These are phyloP conservation scores for Gossypium turneri DNA, from an alignment of 345 rosid species.

Conservation along the genomic window DNA sequence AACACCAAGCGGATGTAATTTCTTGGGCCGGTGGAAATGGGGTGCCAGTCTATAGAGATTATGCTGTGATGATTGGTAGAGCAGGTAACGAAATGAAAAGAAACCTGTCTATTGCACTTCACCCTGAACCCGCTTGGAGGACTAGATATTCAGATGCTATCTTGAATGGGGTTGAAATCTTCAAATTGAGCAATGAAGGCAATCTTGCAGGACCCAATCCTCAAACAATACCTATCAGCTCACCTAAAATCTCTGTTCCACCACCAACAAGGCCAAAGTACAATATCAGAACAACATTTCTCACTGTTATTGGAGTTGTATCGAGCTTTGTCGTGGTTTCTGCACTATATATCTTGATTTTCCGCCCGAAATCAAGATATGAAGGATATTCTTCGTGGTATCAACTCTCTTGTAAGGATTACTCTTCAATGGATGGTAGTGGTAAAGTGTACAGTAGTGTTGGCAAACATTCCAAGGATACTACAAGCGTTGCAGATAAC, in stretches of 20 bases:
- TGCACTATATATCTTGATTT: constrained; percentile 2
- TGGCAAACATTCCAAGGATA: constrained; percentile 1
- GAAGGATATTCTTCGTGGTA: not conserved
- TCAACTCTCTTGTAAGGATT: not conserved
- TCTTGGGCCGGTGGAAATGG: constrained; percentile 28
- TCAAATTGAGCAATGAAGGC: constrained; percentile 22
- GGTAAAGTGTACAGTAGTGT: not conserved
- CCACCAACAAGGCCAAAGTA: not conserved
- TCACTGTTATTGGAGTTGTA: not conserved
- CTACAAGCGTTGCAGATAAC: not conserved
- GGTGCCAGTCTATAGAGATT: constrained; percentile 30
- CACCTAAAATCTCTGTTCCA: not conserved
- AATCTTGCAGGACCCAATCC: constrained; percentile 38
- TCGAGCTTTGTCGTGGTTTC: not conserved
- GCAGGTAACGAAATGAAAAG: constrained; percentile 13
- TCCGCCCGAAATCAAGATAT: not conserved
- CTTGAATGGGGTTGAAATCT: constrained; percentile 41
- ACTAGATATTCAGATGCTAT: constrained; percentile 31
- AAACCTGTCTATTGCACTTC: constrained; percentile 27
- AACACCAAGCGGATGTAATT: constrained; percentile 23
- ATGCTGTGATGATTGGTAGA: constrained; percentile 5
- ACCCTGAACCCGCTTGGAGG: constrained; percentile 4
- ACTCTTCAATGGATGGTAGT: not conserved
- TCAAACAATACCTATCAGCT: not conserved
- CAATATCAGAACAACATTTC: not conserved